A percentile compares a stretch with the other conserved stretches of the same genome.
These are phyloP conservation scores for Penstemon eatonii DNA, from an alignment of 257 asterid genomes.

Conservation along the genomic window DNA sequence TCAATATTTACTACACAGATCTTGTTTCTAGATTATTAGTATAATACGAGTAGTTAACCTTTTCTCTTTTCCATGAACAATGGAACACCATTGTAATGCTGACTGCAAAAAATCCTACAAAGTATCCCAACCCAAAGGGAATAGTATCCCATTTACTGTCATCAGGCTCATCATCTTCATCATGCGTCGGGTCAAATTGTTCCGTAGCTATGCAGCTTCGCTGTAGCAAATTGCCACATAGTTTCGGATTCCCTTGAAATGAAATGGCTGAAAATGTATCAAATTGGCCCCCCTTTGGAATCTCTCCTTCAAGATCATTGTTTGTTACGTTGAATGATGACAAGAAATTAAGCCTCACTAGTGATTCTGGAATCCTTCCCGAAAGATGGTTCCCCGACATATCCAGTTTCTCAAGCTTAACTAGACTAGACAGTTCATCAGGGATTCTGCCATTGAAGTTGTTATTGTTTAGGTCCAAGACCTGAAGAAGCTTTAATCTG, in stretches of 20 bases:
- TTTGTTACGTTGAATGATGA: slow-evolving; percentile 51
- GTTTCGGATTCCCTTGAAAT: slow-evolving; percentile 49
- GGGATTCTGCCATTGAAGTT: slow-evolving; percentile 51
- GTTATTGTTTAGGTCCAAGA: slow-evolving; percentile 45
- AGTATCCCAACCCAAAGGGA: slow-evolving; percentile 45
- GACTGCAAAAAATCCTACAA: slow-evolving; percentile 37
- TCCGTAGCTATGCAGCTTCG: slow-evolving; percentile 20
- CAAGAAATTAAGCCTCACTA: slow-evolving; percentile 44
- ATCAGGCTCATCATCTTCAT: slow-evolving; percentile 7
- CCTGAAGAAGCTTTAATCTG: slow-evolving; percentile 36
- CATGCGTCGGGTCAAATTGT: neutral
- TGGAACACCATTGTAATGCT: slow-evolving; percentile 28
- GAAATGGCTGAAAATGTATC: slow-evolving; percentile 41
- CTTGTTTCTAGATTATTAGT: neutral
- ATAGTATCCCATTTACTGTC: slow-evolving; percentile 24
- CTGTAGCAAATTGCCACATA: slow-evolving; percentile 40
- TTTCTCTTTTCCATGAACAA: slow-evolving; percentile 11
- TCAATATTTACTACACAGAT: neutral
- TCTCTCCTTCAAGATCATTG: slow-evolving; percentile 51
- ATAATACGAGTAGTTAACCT: neutral
- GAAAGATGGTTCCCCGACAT: slow-evolving; percentile 43
- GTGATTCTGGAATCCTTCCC: slow-evolving; percentile 48
- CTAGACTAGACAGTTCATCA: slow-evolving; percentile 37
- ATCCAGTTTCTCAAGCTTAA: slow-evolving; percentile 43
- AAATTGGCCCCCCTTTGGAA: slow-evolving; percentile 54